Base-by-base conservation (phyloP, 1,284 basidiomycete species). In the Ganoderma sp. region DNA sequence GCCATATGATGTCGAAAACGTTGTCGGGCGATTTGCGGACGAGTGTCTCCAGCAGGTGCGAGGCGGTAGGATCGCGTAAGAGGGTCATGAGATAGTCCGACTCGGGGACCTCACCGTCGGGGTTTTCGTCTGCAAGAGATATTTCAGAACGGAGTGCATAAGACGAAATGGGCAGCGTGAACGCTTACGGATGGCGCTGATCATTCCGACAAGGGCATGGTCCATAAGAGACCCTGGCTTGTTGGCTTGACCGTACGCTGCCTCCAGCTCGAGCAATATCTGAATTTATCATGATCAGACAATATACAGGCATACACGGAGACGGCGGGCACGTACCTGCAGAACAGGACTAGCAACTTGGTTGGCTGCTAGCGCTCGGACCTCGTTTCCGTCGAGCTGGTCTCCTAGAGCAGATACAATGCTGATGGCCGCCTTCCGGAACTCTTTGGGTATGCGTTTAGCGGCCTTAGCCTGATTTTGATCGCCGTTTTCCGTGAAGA, bases 31-130 rank as follows among this genome's bases (percentile, higher is more conserved):
- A 85, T 58, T 87, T 83, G 3, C 80, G 79, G 34, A 96, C 85
- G 37, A 97, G 82, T 0, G 89, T 88, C 79, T 98, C 96, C 14
- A 96, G 84, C 1, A 97, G 84, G 76, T 96, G 95, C 0, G 96
- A 97, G 1, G 96, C 92, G 0, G 93, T 95, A 3, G 91, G 87
- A 74, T 96, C 93, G 48, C 94, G 87, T 15, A 97, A 84, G 7
- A 97, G 85, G 0, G 93, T 92, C 7, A 87, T 84, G 59, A 97
- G 81, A 76, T 91, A 96, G 73, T 95, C 92, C 0, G 92, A 93
- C 70, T 88, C 84, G 9, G 79, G 74, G 3, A 77, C 74, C 37
- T 65, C 66, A 14, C 73, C 74, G 22, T 75, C 69, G 19, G 80
- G 75, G 58, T 82, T 74, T 12, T 83, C 77, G 39, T 81, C 85